Evolutionary conservation across 2,329 filamentous ascomycete genomes (phyloP), one percentile per base, ranked within the genome.

Genomic region (Cladosporium velox): DNA sequence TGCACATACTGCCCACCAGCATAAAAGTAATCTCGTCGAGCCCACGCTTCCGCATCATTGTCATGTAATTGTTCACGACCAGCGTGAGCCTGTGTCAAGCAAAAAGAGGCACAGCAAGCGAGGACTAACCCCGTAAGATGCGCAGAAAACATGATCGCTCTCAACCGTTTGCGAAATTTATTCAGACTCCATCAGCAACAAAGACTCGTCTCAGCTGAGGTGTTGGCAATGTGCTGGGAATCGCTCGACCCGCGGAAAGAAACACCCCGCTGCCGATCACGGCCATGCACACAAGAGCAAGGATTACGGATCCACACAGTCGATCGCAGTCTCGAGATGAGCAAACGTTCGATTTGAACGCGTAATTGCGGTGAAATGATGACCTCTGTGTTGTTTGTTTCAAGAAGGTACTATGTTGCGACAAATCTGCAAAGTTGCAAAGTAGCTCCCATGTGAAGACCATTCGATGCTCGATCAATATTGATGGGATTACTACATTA

Each of bases 1-100:
- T 58, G 32, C 21, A 58, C 65, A 64, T 74, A 74, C 24, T 69
- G 64, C 21, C 72, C 72, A 18, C 71, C 72, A 14, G 69, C 60
- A 60, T 74, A 72, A 41, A 72, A 73, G 61, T 61, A 55, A 60
- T 47, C 35, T 18, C 59, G 59, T 12, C 21, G 28, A 15, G 59
- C 44, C 15, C 21, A 62, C 21, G 47, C 44, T 30, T 62, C 59
- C 11, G 21, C 15, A 34, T 34, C 30, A 7, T 55, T 34, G 52
- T 34, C 32, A 21, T 11, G n/a, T 18, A 12, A 14, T 12, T 55
- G 32, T 30, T 55, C 52, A n/a, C 32, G 28, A 32, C 28, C 18
- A 10, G 2, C 18, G 18, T 55, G 15, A 34, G n/a, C 52, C 30
- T 12, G 8, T 4, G 28, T 32, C 30, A 8, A 55, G 30, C 11